phyloP scores from a whole-genome alignment of 225 moss, liverwort and hornwort genomes.

The Antitrichia curtipendula region DNA sequence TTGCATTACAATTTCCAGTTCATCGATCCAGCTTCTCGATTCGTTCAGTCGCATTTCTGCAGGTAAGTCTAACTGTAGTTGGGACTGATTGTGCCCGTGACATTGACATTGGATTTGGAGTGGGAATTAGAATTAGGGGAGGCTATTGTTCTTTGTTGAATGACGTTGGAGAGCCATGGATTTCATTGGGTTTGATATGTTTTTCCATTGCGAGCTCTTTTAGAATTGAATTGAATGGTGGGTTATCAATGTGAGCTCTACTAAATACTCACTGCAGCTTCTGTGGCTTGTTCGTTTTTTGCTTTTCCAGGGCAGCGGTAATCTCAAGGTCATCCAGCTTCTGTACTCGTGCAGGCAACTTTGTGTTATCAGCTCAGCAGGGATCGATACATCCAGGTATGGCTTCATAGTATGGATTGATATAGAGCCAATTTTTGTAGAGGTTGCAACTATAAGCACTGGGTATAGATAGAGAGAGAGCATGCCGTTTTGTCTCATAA shows the following conservation, averaged over 20 bases:
- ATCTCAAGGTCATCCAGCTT: neutral
- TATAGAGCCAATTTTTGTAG: no score
- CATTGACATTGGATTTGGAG: neutral
- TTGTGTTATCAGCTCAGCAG: neutral
- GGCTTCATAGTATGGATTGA: neutral
- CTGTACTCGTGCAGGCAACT: neutral
- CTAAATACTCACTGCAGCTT: neutral
- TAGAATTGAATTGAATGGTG: neutral
- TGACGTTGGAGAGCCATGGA: neutral
- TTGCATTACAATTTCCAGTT: neutral
- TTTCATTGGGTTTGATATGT: neutral
- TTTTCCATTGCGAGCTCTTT: neutral
- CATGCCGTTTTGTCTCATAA: neutral
- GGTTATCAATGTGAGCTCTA: neutral
- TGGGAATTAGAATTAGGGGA: no score
- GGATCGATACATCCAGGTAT: neutral
- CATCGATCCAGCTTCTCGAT: neutral
- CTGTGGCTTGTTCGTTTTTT: neutral
- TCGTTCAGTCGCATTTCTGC: neutral
- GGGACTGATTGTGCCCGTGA: neutral
- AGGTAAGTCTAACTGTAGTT: neutral
- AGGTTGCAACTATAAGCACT: neutral
- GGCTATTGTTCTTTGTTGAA: neutral
- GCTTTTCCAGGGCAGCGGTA: neutral
- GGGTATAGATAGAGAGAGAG: neutral